Evolutionary conservation across 768 basidiomycete genomes (phyloP), one percentile per base, ranked within the genome.

Genomic region (Tulasnella sp.): DNA sequence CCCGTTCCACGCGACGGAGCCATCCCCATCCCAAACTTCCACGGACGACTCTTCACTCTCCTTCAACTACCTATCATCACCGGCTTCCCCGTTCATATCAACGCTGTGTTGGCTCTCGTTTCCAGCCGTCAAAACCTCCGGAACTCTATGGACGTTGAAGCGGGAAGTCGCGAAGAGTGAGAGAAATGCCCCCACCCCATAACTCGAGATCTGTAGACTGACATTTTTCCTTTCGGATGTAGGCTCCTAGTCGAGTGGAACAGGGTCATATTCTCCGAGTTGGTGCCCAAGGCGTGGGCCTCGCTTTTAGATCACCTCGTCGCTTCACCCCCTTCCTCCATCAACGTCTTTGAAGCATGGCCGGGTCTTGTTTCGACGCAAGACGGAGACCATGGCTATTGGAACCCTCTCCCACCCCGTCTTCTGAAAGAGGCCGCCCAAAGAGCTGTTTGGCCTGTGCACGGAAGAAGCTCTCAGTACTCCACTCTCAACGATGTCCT

Each of bases 161-260:
- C 85, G 86, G 85, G 86, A 0, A 86, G 86, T 0, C 85, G 84
- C 58, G 88, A 89, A 76, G 85, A 85, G 89, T 89, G 81, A 71
- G 87, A 84, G 14, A 36, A 9, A 62, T 71, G n/a, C 27, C 14
- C 2, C 76, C 8, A 74, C 38, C 46, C 9, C 1, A 24, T 48
- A 34, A 2, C 16, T 1, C 40, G 21, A 58, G 10, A 38, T 36
- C 73, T 31, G 52, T n/a, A 19, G 9, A 74, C 12, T 48, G 24
- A 16, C 76, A 38, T 74, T 36, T 36, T 31, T 62, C 7, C 58
- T 40, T 48, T 19, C 16, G 62, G 31, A 52, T 73, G 39, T 78
- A 90, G 89, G 40, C 83, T 88, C 8, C 83, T 88, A 10, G 84
- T 88, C 1, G 85, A 86, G 81, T 90, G 89, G 89, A 90, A 90